Base-by-base conservation (phyloP, 352 stramenopile genomes). In the Phytophthora constricta region DNA sequence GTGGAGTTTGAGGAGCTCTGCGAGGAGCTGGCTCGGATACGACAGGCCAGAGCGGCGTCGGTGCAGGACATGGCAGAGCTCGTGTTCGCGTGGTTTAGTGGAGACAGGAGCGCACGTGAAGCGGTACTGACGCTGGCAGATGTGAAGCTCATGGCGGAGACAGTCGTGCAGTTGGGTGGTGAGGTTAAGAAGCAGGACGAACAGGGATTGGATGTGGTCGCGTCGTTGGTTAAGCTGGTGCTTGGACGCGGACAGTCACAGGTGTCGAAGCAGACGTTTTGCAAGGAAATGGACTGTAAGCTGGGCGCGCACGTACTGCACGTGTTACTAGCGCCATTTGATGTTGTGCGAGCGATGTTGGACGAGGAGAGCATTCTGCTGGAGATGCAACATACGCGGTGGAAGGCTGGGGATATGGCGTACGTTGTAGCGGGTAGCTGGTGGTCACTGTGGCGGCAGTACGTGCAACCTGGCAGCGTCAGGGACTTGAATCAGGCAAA, bases 1-100 rank as follows among this genome's bases (percentile, higher is more conserved):
- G 65, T 92, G 45, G 77, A 84, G 68, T 93, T 92, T 41, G 74
- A 75, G 10, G 77, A 91, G 65, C 65, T 93, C 31, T 92, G 86
- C 48, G 80, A 87, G 62, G 71, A 74, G 61, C 64, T 93, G 42
- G 77, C 75, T 25, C 66, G 53, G 7, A 83, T 84, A 39, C 73
- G 69, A 17, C 55, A 54, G 22, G 64, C 59, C 20, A 58, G 65
- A 45, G 22, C 48, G 8, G 59, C 65, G 1, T 69, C 65, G 10
- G 58, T 74, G 37, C 53, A 50, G 22, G 64, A 78, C 31, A 80
- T 86, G 62, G 72, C 84, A 5, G 70, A 76, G n/a, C 52, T 92
- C 19, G 65, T 80, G 14, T 92, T 90, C 47, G 46, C 74, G 23
- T 93, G 82, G 86, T 92, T 93, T 60, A 62, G 60, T 53, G 68